phyloP scores from a whole-genome alignment of 495 filamentous ascomycete species.

The Oleoguttula mirabilis region DNA sequence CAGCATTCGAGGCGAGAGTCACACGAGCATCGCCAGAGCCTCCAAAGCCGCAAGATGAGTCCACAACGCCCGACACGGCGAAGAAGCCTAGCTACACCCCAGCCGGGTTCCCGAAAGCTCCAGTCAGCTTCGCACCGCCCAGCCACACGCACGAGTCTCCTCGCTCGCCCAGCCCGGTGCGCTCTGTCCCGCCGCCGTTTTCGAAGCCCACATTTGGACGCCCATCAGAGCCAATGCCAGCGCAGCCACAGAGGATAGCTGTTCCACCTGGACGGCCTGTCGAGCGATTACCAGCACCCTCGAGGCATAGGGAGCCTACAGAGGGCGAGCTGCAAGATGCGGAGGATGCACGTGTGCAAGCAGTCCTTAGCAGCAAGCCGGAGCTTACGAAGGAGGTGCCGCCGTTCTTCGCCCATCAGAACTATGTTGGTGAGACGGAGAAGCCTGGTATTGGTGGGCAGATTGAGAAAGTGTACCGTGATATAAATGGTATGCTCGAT shows the following conservation, averaged over 20 bases:
- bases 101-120: slow-evolving; percentile 35
- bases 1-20: slow-evolving; percentile 23
- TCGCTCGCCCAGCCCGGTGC: slow-evolving; percentile 69
- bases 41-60: slow-evolving; percentile 1
- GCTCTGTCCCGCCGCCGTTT: slow-evolving; percentile 35
- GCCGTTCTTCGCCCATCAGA: slow-evolving; percentile 55
- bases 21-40: slow-evolving; percentile 27
- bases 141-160: slow-evolving; percentile 44
- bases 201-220: slow-evolving; percentile 1
- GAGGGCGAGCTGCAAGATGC: slow-evolving; percentile 43
- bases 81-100: slow-evolving; percentile 20
- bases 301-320: slow-evolving; percentile 28
- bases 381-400: slow-evolving; percentile 43
- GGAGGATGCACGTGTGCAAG: slow-evolving; percentile 50
- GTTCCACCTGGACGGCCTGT: slow-evolving; percentile 1
- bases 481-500: slow-evolving; percentile 95
- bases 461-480: slow-evolving; percentile 77
- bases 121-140: slow-evolving; percentile 48
- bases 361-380: slow-evolving; percentile 42
- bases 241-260: slow-evolving; percentile 4
- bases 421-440: slow-evolving; percentile 48
- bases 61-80: slow-evolving; percentile 11
- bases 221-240: slow-evolving; percentile 7
- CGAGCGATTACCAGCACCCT: not conserved
- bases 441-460: slow-evolving; percentile 56